Percentiles rank a stretch among this genome's conserved stretches.
phyloP scores from a whole-genome alignment of 2,329 filamentous ascomycete species.

The Monilinia polystroma region DNA sequence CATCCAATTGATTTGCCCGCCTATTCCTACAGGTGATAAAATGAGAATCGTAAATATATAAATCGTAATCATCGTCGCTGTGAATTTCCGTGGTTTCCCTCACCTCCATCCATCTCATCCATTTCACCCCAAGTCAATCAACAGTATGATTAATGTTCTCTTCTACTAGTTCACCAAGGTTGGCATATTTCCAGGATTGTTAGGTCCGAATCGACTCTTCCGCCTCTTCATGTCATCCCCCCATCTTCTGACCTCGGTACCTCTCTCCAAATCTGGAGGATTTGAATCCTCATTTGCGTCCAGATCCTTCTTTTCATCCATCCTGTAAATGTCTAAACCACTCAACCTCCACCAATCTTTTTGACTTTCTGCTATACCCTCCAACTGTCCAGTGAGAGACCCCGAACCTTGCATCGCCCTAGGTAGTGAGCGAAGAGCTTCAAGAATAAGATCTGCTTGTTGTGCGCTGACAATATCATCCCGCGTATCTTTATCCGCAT shows the following conservation, averaged over 20 bases:
- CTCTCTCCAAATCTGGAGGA: neutral
- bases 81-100: too few species aligned
- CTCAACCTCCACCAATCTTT: conserved; percentile 17
- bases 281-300: too few species aligned
- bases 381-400: neutral
- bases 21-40: neutral
- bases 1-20: neutral
- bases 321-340: neutral
- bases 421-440: conserved; percentile 17
- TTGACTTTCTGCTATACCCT: conserved; percentile 2
- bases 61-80: neutral
- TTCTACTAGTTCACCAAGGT: neutral
- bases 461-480: neutral
- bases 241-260: neutral
- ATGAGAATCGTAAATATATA: neutral
- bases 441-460: conserved; percentile 18
- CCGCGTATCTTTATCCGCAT: conserved; percentile 20
- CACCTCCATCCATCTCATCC: too few species aligned
- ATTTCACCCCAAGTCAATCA: neutral
- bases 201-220: conserved; percentile 3
- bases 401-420: neutral
- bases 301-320: neutral
- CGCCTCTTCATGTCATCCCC: neutral
- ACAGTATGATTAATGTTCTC: neutral
- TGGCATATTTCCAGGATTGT: neutral